phyloP scores from a whole-genome alignment of 306 rosid species.

The Begonia masoniana region DNA sequence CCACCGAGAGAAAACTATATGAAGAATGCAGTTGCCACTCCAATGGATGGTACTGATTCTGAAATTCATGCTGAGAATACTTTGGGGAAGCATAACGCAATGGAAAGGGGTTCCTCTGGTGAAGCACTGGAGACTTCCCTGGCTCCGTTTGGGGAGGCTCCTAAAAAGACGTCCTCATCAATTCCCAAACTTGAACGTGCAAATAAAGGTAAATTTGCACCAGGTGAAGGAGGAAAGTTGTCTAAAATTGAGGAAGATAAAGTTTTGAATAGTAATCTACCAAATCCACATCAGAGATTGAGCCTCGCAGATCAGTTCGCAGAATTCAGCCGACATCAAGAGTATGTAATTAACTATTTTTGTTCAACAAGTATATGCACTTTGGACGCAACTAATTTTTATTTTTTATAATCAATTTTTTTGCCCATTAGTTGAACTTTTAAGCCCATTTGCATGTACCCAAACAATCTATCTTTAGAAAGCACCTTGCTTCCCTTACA shows the following conservation, averaged over 20 bases:
- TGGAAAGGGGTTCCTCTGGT: constrained; percentile 26
- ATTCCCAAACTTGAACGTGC: constrained; percentile 32
- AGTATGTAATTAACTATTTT: constrained; percentile 24
- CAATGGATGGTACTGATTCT: constrained; percentile 34
- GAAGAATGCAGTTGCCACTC: constrained; percentile 20
- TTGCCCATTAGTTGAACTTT: too few species aligned
- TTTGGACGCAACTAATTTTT: too few species aligned
- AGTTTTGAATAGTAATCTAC: constrained; percentile 27
- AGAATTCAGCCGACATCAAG: constrained; percentile 95
- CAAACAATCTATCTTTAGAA: too few species aligned
- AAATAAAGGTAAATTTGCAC: constrained; percentile 70
- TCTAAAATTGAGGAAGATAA: constrained; percentile 51
- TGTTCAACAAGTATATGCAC: too few species aligned
- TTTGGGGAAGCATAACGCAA: constrained; percentile 27
- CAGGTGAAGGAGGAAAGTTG: constrained; percentile 45
- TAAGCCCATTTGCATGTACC: too few species aligned
- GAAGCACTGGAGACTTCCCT: constrained; percentile 44
- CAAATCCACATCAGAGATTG: constrained; percentile 44
- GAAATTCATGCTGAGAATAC: constrained; percentile 26
- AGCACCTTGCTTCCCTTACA: too few species aligned
- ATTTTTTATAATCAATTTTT: too few species aligned
- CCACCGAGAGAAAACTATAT: constrained; percentile 22
- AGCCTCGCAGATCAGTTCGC: constrained; percentile 93
- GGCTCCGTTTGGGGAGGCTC: constrained; percentile 30
- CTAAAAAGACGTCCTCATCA: constrained; percentile 1